Percentiles rank a stretch among this genome's conserved stretches.
phyloP scores from a whole-genome alignment of 176 grass and related monocot species.

The Carex myosuroides region DNA sequence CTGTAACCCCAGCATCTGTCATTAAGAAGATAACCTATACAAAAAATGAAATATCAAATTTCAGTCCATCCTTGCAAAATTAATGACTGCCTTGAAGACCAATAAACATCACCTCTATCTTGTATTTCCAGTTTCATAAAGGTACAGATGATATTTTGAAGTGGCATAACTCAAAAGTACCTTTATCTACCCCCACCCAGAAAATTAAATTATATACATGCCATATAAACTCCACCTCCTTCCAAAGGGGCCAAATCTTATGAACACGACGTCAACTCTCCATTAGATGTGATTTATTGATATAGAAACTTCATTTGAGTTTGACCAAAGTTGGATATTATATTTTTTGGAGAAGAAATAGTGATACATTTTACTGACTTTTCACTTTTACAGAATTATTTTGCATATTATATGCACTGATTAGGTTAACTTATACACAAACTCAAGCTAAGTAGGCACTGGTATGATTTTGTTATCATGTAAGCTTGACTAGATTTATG shows the following conservation, averaged over 20 bases:
- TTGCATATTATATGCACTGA: not conserved
- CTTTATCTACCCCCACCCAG: not conserved
- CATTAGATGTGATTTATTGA: not conserved
- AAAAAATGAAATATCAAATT: slow-evolving; percentile 24
- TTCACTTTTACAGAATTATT: not conserved
- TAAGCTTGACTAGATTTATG: not conserved
- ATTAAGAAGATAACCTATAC: slow-evolving; percentile 71
- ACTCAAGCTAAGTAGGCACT: not conserved
- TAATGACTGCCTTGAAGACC: not conserved
- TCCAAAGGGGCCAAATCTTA: not conserved
- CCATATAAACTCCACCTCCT: not conserved
- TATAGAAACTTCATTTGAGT: not conserved
- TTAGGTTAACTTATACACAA: not conserved
- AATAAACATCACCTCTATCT: not conserved
- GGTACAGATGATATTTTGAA: not conserved
- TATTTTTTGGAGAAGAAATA: not conserved
- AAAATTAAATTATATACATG: not conserved
- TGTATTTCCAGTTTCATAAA: too few species aligned
- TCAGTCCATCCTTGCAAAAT: not conserved
- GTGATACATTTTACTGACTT: not conserved
- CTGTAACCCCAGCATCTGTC: slow-evolving; percentile 67
- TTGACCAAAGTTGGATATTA: not conserved
- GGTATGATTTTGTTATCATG: not conserved
- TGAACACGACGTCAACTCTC: not conserved
- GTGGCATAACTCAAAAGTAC: not conserved